These are phyloP conservation scores for Sechiopsis laciniata DNA, from an alignment of 306 rosid genomes.

Conservation along the genomic window DNA sequence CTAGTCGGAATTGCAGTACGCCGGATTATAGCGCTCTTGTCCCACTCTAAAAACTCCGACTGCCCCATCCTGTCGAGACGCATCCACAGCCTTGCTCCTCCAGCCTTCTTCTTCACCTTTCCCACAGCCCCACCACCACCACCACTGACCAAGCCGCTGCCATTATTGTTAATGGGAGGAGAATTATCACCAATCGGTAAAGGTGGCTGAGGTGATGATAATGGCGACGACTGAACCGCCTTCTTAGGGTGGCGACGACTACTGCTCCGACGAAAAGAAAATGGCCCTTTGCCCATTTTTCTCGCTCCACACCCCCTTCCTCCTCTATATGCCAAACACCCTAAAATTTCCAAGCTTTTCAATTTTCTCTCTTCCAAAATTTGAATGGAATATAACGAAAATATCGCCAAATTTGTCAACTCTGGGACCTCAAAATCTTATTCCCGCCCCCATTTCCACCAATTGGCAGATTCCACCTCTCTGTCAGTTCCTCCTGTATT, in stretches of 20 bases:
- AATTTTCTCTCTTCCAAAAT: background rate
- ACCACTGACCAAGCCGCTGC: slow-evolving; percentile 12
- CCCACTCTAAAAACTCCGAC: slow-evolving; percentile 79
- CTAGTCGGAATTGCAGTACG: slow-evolving; percentile 75
- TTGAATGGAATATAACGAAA: background rate
- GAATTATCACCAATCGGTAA: slow-evolving; percentile 16
- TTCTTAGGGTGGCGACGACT: slow-evolving; percentile 61
- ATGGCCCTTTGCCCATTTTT: slow-evolving; percentile 53
- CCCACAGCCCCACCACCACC: slow-evolving; percentile 24
- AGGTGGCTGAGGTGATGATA: background rate
- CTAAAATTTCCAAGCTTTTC: background rate
- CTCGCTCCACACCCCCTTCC: slow-evolving; percentile 6
- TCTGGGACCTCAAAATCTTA: background rate
- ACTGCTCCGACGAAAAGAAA: slow-evolving; percentile 58
- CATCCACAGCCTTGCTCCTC: slow-evolving; percentile 87
- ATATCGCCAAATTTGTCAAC: background rate
- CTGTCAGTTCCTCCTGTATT: background rate
- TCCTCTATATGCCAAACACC: background rate
- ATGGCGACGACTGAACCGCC: slow-evolving; percentile 18
- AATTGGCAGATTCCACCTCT: background rate
- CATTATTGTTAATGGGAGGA: slow-evolving; percentile 28
- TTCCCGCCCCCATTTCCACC: background rate
- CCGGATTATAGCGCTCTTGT: slow-evolving; percentile 68
- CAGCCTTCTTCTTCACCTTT: slow-evolving; percentile 80
- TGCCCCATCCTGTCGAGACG: slow-evolving; percentile 61